phyloP scores from a whole-genome alignment of 2,329 filamentous ascomycete genomes.

The Xylariaceae sp. region DNA sequence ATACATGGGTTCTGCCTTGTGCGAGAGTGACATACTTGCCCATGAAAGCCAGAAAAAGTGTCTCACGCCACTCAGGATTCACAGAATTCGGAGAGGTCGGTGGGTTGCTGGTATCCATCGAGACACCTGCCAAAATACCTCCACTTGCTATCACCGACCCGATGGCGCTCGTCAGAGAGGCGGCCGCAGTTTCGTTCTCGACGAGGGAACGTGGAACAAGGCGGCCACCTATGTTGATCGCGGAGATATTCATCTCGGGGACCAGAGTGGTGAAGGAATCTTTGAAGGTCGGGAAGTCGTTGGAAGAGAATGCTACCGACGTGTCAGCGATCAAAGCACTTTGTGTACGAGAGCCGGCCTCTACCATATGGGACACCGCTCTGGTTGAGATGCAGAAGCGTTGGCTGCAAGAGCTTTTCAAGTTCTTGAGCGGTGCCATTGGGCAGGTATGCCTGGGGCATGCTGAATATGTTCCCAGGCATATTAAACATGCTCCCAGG shows the following conservation, averaged over 20 bases:
- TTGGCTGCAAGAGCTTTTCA: slow-evolving; percentile 5
- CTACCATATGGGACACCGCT: slow-evolving; percentile 9
- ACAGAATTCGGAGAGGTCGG: slow-evolving; percentile 21
- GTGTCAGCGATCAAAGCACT: neutral
- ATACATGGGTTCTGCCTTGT: slow-evolving; percentile 5
- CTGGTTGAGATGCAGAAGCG: slow-evolving; percentile 4
- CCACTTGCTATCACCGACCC: slow-evolving; percentile 18
- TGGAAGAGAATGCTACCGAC: neutral
- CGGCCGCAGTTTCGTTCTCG: neutral
- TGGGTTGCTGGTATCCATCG: slow-evolving; percentile 18
- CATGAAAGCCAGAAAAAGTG: slow-evolving; percentile 22
- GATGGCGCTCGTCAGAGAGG: slow-evolving; percentile 20
- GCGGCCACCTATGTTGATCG: slow-evolving; percentile 10
- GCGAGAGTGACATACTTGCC: slow-evolving; percentile 4
- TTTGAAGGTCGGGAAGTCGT: slow-evolving; percentile 5
- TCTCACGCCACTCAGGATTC: slow-evolving; percentile 25
- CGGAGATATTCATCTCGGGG: slow-evolving; percentile 7
- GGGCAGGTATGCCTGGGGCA: slow-evolving; percentile 6
- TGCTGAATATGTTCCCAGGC: slow-evolving; percentile 3
- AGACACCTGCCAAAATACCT: slow-evolving; percentile 19
- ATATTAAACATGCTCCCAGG: slow-evolving; percentile 3
- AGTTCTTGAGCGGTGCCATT: slow-evolving; percentile 6
- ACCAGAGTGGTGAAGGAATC: slow-evolving; percentile 6
- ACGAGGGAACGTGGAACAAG: slow-evolving; percentile 8
- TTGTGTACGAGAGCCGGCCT: neutral